Conservation (phyloP, 306 rosid genomes). For the Trifolium repens region DNA sequence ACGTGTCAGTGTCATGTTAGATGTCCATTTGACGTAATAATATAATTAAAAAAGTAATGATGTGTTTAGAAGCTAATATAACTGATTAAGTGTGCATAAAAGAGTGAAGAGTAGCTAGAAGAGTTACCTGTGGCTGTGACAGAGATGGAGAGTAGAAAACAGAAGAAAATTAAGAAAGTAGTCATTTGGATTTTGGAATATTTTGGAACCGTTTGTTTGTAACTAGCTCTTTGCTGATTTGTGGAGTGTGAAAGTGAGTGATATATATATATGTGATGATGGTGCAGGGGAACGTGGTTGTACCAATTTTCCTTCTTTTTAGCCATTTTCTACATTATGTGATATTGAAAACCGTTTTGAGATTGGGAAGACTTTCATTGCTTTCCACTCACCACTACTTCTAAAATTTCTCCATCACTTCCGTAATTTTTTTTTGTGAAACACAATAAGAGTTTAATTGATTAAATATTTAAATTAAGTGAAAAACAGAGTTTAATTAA, state of each 20-base stretch:
- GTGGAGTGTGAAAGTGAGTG: not conserved
- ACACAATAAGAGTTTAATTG: too few relatives aligned
- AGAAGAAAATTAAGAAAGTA: slow-evolving; percentile 44
- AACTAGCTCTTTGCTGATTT: not conserved
- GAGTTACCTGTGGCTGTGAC: slow-evolving; percentile 45
- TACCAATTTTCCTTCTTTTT: slow-evolving; percentile 38
- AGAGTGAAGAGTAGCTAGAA: not conserved
- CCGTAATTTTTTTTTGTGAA: too few relatives aligned
- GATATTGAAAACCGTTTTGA: slow-evolving; percentile 34
- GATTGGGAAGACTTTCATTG: not conserved
- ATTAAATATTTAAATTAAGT: too few relatives aligned
- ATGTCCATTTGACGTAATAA: too few relatives aligned
- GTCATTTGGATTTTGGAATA: slow-evolving; percentile 46
- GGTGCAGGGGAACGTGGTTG: slow-evolving; percentile 12
- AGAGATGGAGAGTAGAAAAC: slow-evolving; percentile 48
- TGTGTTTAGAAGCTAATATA: not conserved
- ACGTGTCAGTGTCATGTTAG: not conserved
- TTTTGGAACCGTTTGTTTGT: slow-evolving; percentile 11
- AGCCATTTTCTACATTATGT: slow-evolving; percentile 42
- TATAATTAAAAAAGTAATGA: not conserved
- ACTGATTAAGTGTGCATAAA: not conserved
- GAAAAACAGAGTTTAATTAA: too few relatives aligned
- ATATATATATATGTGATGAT: not conserved
- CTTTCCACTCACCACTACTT: not conserved
- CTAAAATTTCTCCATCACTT: slow-evolving; percentile 5